phyloP scores from a whole-genome alignment of 352 stramenopile genomes.

The Thraustochytrium sp. region DNA sequence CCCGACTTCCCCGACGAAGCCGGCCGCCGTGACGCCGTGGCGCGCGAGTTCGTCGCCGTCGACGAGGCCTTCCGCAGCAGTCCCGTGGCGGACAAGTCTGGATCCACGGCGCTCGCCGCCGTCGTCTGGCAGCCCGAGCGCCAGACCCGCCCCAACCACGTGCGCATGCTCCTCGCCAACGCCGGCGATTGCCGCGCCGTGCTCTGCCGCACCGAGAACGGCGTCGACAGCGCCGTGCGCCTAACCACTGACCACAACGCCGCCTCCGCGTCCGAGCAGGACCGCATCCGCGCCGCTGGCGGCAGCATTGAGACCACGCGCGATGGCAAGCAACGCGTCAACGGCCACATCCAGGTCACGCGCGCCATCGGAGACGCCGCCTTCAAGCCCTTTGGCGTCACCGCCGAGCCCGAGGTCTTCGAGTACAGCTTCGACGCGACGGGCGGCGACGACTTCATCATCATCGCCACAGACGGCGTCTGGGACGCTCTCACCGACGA shows the following conservation, averaged over 20 bases:
- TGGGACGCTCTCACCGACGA: conserved; percentile 69
- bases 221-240: conserved; percentile 5
- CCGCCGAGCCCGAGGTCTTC: conserved; percentile 57
- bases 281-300: conserved; percentile 60
- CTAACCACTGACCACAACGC: conserved; percentile 82
- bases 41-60: neutral
- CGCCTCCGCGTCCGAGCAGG: conserved; percentile 73
- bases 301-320: conserved; percentile 27
- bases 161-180: conserved; percentile 75
- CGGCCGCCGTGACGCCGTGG: neutral
- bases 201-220: conserved; percentile 47
- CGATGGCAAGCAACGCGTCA: conserved; percentile 54
- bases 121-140: conserved; percentile 7
- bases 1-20: neutral
- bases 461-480: conserved; percentile 67
- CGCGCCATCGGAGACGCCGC: conserved; percentile 64
- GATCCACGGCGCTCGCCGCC: conserved; percentile 18
- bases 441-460: conserved; percentile 55
- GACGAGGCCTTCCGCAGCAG: conserved; percentile 10
- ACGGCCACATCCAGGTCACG: conserved; percentile 63
- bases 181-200: conserved; percentile 71
- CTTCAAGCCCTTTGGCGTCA: conserved; percentile 65
- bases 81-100: conserved; percentile 4
- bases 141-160: conserved; percentile 42
- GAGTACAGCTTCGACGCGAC: conserved; percentile 50